phyloP scores from a whole-genome alignment of 108 stramenopile species.

The Hondaea fermentalgiana region DNA sequence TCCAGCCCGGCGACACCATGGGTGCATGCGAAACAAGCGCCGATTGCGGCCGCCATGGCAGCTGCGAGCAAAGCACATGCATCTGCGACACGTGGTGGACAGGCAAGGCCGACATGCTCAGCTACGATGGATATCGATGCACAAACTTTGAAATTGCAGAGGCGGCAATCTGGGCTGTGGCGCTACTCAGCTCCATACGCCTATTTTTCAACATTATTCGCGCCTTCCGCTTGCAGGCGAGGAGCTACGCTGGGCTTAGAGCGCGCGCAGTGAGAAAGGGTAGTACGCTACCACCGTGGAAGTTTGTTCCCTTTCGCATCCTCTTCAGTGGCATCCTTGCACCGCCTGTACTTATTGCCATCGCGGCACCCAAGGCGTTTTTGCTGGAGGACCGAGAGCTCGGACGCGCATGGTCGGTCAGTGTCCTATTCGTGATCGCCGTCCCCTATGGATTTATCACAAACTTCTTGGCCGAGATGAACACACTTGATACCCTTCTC shows the following conservation, averaged over 20 bases:
- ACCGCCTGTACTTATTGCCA: background rate
- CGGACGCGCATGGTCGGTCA: background rate
- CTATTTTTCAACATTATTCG: background rate
- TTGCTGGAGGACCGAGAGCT: background rate
- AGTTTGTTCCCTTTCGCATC: background rate
- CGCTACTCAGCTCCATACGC: background rate
- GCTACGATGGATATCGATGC: background rate
- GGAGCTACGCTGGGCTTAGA: background rate
- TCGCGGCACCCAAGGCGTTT: background rate
- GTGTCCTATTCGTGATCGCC: background rate
- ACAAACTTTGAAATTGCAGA: background rate
- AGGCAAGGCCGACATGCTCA: background rate
- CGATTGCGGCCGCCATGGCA: background rate
- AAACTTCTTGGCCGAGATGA: background rate
- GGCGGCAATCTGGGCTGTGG: background rate
- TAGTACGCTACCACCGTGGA: background rate
- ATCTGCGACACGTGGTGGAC: slow-evolving; percentile 4
- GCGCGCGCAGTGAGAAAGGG: background rate
- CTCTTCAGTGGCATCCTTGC: background rate
- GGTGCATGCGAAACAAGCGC: no score
- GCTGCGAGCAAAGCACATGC: background rate
- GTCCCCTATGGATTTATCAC: background rate
- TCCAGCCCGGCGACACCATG: no score
- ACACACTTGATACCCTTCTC: background rate
- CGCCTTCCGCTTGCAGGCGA: background rate